Evolutionary conservation across 2,329 filamentous ascomycete genomes (phyloP).

Genomic region (Allantophomopsis cytisporea): DNA sequence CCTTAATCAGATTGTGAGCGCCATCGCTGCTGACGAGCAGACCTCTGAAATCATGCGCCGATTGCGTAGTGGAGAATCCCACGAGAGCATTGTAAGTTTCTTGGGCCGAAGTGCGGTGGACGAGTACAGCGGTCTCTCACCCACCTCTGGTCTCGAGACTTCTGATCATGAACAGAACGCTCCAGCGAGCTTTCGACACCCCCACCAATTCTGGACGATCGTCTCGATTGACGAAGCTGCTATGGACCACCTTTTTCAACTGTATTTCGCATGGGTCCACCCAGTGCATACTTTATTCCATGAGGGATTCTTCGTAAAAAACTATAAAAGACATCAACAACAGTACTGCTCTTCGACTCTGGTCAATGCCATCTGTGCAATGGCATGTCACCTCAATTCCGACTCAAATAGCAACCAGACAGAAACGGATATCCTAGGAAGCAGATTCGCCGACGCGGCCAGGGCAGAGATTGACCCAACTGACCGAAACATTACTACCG

Average conservation of each 20-base stretch:
- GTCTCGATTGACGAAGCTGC: slow-evolving; percentile 12
- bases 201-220: slow-evolving; percentile 11
- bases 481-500: slow-evolving; percentile 12
- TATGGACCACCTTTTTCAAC: slow-evolving; percentile 17
- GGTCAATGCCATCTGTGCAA: slow-evolving; percentile 19
- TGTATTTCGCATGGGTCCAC: slow-evolving; percentile 21
- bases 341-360: slow-evolving; percentile 15
- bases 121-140: slow-evolving; percentile 11
- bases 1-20: slow-evolving; percentile 15
- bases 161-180: slow-evolving; percentile 14
- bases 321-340: slow-evolving; percentile 9
- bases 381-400: slow-evolving; percentile 17
- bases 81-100: slow-evolving; percentile 15
- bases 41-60: slow-evolving; percentile 16
- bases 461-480: slow-evolving; percentile 8
- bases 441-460: slow-evolving; percentile 14
- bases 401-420: slow-evolving; percentile 7
- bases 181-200: background rate
- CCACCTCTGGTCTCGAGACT: slow-evolving; percentile 10
- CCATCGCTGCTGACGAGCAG: slow-evolving; percentile 14
- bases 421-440: slow-evolving; percentile 12
- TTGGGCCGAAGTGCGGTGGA: slow-evolving; percentile 11
- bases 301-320: slow-evolving; percentile 15
- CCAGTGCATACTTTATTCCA: slow-evolving; percentile 19
- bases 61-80: slow-evolving; percentile 14